Evolutionary conservation across 129 eudicot genomes (phyloP).

Genomic region (Arctium lappa): DNA sequence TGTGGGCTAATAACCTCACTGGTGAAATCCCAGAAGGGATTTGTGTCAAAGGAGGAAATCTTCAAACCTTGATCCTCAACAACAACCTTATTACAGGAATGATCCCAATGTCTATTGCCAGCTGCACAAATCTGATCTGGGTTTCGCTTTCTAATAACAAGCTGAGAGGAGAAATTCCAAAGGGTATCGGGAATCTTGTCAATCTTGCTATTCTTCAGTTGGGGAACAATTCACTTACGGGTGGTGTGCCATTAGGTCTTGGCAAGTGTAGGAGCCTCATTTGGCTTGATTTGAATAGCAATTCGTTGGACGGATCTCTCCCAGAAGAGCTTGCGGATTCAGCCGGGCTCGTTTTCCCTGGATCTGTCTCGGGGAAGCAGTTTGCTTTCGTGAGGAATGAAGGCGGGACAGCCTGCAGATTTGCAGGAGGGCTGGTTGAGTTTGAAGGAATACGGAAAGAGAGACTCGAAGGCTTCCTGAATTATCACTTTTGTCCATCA

Average conservation of each 20-base stretch:
- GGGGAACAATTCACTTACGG: conserved; percentile 75
- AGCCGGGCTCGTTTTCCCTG: conserved; percentile 66
- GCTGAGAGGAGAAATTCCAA: conserved; percentile 56
- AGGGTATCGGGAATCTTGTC: conserved; percentile 56
- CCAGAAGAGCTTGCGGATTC: conserved; percentile 69
- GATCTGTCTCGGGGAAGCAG: conserved; percentile 75
- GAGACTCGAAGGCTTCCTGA: conserved; percentile 56
- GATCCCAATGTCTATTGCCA: conserved; percentile 60
- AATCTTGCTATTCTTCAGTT: conserved; percentile 83
- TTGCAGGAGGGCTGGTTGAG: conserved; percentile 86
- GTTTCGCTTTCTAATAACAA: conserved; percentile 76
- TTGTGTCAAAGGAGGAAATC: conserved; percentile 76
- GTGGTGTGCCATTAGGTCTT: conserved; percentile 54
- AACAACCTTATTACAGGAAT: conserved; percentile 62
- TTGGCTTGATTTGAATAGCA: conserved; percentile 88
- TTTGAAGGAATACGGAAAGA: conserved; percentile 70
- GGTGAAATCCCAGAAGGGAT: conserved; percentile 83
- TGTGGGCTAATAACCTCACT: conserved; percentile 84
- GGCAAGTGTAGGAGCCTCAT: conserved; percentile 68
- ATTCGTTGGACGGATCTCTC: conserved; percentile 48
- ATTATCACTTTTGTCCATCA: conserved; percentile 75
- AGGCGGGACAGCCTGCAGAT: conserved; percentile 81
- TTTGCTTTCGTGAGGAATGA: conserved; percentile 88
- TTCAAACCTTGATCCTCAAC: conserved; percentile 77
- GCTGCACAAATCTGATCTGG: conserved; percentile 81